Evolutionary conservation across 2,329 filamentous ascomycete species (phyloP), one percentile per base, ranked within the genome.

Genomic region (Byssoonygena ceratinophila): DNA sequence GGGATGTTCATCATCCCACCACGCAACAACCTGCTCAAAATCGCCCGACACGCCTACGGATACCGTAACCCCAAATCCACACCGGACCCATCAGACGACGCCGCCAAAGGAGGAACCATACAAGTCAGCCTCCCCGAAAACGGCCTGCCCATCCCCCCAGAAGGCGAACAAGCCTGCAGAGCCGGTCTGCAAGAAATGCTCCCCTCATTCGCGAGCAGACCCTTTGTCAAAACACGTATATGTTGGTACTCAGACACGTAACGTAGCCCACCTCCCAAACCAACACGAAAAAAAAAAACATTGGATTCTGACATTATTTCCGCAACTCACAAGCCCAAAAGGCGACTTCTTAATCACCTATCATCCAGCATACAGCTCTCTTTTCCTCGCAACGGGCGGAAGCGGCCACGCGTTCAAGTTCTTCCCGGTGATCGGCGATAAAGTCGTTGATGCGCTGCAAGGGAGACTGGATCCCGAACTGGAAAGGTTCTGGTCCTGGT

Each of bases 221-320:
- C 79, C 1, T 87, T 85, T 70, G 68, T 69, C 54, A 71, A 73
- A 50, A 83, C 80, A 1, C 74, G 82, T 22, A 68, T 87, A 50
- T 88, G 84, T 70, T 88, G 84, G 84, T 88, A 88, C 64, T 81
- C 80, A 4, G 84, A 88, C 68, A 88, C 84, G 59, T 71, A 63
- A 59, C 68, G 65, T 27, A 22, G 22, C 25, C 12, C 36, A 16
- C 31, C 44, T 5, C 23, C 44, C 20, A 37, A 5, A n/a, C 5
- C 16, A 9, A 31, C 2, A 23, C 9, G 11, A 41, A 29, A 44
- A 12, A 44, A 44, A 44, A 7, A n/a, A 16, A 29, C 8, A 27
- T 6, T 29, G 12, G 2, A 44, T 45, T 20, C 43, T 31, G 22
- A 29, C 43, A 29, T n/a, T n/a, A n/a, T n/a, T n/a, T n/a, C n/a